These are phyloP conservation scores for Lycium ferocissimum DNA, from an alignment of 257 asterid species.

Conservation along the genomic window DNA sequence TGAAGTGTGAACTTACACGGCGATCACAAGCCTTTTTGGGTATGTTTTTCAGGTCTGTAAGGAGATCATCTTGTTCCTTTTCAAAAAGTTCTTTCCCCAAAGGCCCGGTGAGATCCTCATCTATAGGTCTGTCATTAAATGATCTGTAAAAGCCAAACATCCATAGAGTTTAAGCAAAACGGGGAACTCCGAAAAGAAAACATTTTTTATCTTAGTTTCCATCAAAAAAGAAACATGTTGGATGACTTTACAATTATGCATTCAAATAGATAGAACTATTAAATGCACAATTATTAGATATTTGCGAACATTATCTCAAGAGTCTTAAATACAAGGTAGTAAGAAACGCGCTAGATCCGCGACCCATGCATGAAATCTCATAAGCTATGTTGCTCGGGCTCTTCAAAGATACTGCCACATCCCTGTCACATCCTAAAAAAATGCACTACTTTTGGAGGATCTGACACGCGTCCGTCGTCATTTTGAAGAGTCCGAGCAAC, in stretches of 20 bases:
- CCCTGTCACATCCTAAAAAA: background rate
- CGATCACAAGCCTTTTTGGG: constrained; percentile 98
- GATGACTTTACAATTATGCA: background rate
- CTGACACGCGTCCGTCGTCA: background rate
- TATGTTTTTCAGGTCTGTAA: constrained; percentile 75
- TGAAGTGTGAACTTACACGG: constrained; percentile 57
- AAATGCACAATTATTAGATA: background rate
- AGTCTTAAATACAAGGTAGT: background rate
- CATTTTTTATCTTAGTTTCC: background rate
- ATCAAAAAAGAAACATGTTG: background rate
- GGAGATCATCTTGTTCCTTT: constrained; percentile 93
- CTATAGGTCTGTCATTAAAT: constrained; percentile 86
- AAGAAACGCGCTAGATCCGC: background rate
- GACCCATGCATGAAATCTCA: background rate
- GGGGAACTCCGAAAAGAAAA: background rate
- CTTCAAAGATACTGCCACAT: too few relatives aligned
- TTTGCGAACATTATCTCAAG: background rate
- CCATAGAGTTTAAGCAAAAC: background rate
- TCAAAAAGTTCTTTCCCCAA: constrained; percentile 85
- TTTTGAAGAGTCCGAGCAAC: background rate
- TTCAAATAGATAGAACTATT: constrained; percentile 7
- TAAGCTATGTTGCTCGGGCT: background rate
- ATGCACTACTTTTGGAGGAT: background rate
- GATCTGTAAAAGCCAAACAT: constrained; percentile 54
- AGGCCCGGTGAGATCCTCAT: constrained; percentile 72